Conservation (phyloP, 2,329 filamentous ascomycete genomes). For the Paecilomyces formosus region DNA sequence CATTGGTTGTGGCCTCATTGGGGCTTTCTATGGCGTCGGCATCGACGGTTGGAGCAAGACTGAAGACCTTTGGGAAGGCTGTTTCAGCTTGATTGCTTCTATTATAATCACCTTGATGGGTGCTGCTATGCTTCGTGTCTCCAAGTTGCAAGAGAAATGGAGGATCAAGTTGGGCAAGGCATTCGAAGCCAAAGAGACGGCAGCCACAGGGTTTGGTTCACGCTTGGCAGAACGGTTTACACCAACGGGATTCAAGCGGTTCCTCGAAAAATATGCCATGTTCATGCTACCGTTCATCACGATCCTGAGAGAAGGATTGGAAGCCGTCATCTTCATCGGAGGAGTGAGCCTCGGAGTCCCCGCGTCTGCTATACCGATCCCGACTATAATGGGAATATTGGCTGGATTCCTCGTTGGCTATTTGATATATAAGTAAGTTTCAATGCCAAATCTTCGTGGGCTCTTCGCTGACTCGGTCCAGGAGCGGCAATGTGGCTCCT, state of each 20-base stretch:
- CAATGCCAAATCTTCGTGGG: background rate
- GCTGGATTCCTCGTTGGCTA: conserved; percentile 64
- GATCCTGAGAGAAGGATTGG: conserved; percentile 76
- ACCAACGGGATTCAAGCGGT: conserved; percentile 50
- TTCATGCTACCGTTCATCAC: conserved; percentile 82
- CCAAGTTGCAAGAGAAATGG: conserved; percentile 83
- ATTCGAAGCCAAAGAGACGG: conserved; percentile 48
- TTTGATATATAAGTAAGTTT: conserved; percentile 65
- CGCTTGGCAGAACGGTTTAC: conserved; percentile 23
- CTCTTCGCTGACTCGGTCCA: conserved; percentile 6
- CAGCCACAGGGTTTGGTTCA: conserved; percentile 13
- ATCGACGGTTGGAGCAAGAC: conserved; percentile 59
- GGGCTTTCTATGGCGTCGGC: conserved; percentile 64
- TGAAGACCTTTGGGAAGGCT: conserved; percentile 75
- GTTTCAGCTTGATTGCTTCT: conserved; percentile 66
- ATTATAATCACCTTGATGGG: conserved; percentile 79
- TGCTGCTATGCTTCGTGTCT: conserved; percentile 69
- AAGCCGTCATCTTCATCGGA: conserved; percentile 78
- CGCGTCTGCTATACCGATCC: conserved; percentile 67
- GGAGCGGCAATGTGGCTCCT: conserved; percentile 57
- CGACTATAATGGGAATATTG: conserved; percentile 63
- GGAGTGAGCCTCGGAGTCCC: conserved; percentile 73
- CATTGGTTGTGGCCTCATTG: conserved; percentile 62
- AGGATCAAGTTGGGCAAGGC: conserved; percentile 64
- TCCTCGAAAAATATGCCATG: conserved; percentile 73